These are phyloP conservation scores for Amphicarpaea edgeworthii DNA, from an alignment of 306 rosid genomes.

Conservation along the genomic window DNA sequence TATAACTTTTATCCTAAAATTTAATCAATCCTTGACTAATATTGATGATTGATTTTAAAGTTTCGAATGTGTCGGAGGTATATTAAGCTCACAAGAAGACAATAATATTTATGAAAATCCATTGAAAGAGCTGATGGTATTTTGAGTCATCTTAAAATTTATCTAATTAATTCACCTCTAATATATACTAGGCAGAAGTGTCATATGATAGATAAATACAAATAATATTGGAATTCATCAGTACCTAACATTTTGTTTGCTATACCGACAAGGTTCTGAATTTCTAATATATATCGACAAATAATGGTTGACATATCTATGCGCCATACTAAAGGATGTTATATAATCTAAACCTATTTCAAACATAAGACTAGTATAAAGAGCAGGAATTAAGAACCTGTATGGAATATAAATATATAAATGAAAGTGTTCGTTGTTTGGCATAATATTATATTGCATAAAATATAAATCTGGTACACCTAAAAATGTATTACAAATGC, in stretches of 20 bases:
- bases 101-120: not conserved
- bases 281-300: conserved; percentile 9
- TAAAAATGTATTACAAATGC: not conserved
- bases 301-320: not conserved
- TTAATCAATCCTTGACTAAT: too few relatives aligned
- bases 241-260: conserved; percentile 6
- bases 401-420: not conserved
- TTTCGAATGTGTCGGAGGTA: not conserved
- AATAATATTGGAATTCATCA: not conserved
- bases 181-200: not conserved
- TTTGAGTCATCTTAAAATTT: not conserved
- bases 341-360: not conserved
- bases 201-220: too few relatives aligned
- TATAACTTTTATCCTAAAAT: not conserved
- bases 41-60: not conserved
- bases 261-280: not conserved
- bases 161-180: not conserved
- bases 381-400: not conserved
- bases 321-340: not conserved
- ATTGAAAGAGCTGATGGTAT: not conserved
- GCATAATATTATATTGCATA: not conserved
- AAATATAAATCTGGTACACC: not conserved
- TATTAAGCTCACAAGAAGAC: not conserved
- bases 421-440: not conserved
- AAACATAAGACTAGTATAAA: not conserved